These are phyloP conservation scores for Macaranga tanarius DNA, from an alignment of 441 rosid species.

Conservation along the genomic window DNA sequence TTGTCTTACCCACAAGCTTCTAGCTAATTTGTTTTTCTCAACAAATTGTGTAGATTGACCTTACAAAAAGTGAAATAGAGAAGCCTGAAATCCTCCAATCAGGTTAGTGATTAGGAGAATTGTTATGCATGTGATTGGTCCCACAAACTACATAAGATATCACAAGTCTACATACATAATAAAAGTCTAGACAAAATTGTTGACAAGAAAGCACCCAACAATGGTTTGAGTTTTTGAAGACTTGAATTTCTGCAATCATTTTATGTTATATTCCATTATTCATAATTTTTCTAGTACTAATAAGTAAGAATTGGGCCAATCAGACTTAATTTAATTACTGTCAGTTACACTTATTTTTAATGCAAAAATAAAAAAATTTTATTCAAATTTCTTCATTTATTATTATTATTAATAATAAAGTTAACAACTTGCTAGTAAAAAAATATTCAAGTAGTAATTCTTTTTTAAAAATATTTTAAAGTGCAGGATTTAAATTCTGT, in stretches of 20 bases:
- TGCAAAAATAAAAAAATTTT: no score
- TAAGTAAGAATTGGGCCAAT: no score
- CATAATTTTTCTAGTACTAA: background rate
- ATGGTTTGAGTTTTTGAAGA: constrained; percentile 31
- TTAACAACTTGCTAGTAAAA: no score
- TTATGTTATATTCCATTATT: constrained; percentile 9
- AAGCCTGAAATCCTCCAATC: constrained; percentile 10
- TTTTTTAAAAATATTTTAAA: no score
- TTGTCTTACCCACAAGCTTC: constrained; percentile 20
- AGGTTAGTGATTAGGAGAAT: constrained; percentile 3
- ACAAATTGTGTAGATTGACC: background rate
- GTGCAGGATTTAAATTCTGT: no score
- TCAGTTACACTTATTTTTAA: no score
- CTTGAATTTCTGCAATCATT: constrained; percentile 10
- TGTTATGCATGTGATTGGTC: constrained; percentile 28
- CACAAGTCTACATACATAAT: background rate
- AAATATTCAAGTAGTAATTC: no score
- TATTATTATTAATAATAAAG: no score
- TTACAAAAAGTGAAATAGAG: background rate
- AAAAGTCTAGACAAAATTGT: constrained; percentile 5
- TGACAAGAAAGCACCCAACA: constrained; percentile 23
- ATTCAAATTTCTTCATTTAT: no score
- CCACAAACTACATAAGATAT: constrained; percentile 19
- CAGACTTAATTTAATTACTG: no score
- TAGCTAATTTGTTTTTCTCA: background rate